A percentile compares a stretch with the other conserved stretches of the same genome.
phyloP scores from a whole-genome alignment of 495 filamentous ascomycete genomes.

The Aspergillus asperescens region DNA sequence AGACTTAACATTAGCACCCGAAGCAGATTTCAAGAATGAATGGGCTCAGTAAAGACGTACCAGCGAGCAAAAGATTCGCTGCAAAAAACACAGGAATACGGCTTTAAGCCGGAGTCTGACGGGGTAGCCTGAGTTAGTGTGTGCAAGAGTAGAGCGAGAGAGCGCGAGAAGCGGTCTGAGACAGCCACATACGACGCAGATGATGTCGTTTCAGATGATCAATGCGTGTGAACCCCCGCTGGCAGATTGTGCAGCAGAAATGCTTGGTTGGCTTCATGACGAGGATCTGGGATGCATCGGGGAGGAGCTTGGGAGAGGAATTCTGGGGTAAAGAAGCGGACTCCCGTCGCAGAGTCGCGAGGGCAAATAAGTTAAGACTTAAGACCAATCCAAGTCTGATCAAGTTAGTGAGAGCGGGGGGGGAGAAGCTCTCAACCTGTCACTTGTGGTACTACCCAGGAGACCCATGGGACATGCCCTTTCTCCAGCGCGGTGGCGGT shows the following conservation, averaged over 20 bases:
- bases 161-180: neutral
- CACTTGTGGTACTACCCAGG: neutral
- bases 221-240: slow-evolving; percentile 46
- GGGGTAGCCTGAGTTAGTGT: slow-evolving; percentile 14
- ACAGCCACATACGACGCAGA: slow-evolving; percentile 36
- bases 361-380: slow-evolving; percentile 4
- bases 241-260: slow-evolving; percentile 43
- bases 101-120: slow-evolving; percentile 43
- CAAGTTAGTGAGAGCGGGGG: neutral
- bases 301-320: slow-evolving; percentile 26
- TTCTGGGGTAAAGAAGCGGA: slow-evolving; percentile 23
- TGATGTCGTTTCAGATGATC: slow-evolving; percentile 47
- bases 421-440: neutral
- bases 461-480: neutral
- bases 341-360: slow-evolving; percentile 11
- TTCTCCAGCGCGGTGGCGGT: neutral
- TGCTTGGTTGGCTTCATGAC: slow-evolving; percentile 43
- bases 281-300: slow-evolving; percentile 28
- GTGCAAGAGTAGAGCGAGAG: neutral
- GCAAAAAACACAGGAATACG: slow-evolving; percentile 44
- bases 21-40: neutral
- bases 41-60: no score
- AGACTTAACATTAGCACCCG: neutral
- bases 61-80: slow-evolving; percentile 43
- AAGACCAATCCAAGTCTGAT: neutral